Evolutionary conservation across 768 basidiomycete species (phyloP).

Genomic region (Auricularia sp.): DNA sequence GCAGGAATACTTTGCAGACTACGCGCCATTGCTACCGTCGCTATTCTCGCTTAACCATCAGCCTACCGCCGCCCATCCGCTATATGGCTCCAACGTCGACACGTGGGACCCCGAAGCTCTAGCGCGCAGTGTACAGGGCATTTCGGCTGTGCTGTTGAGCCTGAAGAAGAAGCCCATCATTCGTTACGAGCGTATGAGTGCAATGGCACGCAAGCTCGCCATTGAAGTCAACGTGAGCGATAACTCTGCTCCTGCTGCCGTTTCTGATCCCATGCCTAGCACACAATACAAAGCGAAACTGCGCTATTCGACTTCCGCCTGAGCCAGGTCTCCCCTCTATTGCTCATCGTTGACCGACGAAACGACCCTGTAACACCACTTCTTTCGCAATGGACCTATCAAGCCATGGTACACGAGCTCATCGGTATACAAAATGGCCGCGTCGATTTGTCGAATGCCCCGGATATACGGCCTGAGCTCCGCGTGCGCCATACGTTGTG

Average conservation of each 20-base stretch:
- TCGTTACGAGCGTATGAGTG: constrained; percentile 87
- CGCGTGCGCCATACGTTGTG: constrained; percentile 39
- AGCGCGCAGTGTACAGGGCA: constrained; percentile 66
- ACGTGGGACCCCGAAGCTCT: constrained; percentile 69
- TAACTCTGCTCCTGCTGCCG: neutral
- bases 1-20: constrained; percentile 98
- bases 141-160: constrained; percentile 80
- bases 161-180: constrained; percentile 94
- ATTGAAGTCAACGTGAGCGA: constrained; percentile 66
- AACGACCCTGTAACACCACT: constrained; percentile 97
- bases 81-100: constrained; percentile 65
- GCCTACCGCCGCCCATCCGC: constrained; percentile 48
- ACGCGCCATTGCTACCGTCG: constrained; percentile 73
- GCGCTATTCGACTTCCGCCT: constrained; percentile 86
- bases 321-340: constrained; percentile 77
- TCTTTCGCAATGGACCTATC: constrained; percentile 97
- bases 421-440: constrained; percentile 90
- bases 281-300: constrained; percentile 69
- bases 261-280: constrained; percentile 32
- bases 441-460: constrained; percentile 73
- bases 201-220: constrained; percentile 84
- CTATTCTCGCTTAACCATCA: constrained; percentile 80
- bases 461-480: constrained; percentile 79
- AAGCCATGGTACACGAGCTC: constrained; percentile 98
- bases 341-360: constrained; percentile 87